A percentile compares a stretch with the other conserved stretches of the same genome.
phyloP scores from a whole-genome alignment of 1,284 basidiomycete species.

The Cryptococcus jaspeensis region DNA sequence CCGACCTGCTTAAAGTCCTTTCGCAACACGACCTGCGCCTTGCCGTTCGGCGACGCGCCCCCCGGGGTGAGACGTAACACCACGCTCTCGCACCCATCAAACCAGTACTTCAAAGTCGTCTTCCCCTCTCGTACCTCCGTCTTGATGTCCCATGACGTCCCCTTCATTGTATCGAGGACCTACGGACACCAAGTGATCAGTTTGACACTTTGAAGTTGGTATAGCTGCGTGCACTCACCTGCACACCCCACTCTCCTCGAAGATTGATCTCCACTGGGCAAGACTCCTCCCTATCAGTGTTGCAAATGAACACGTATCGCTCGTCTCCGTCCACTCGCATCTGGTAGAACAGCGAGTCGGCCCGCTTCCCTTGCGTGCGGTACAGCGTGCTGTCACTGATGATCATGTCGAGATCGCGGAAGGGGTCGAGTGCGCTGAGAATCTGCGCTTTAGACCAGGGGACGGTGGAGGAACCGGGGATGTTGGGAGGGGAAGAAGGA shows the following conservation, averaged over 20 bases:
- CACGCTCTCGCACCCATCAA: slow-evolving; percentile 25
- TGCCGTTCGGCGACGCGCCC: not conserved
- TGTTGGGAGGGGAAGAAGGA: not conserved
- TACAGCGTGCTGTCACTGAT: slow-evolving; percentile 22
- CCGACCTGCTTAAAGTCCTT: slow-evolving; percentile 18
- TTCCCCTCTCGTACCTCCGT: slow-evolving; percentile 4
- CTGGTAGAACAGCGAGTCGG: slow-evolving; percentile 31
- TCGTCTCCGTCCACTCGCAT: slow-evolving; percentile 28
- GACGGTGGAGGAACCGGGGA: slow-evolving; percentile 3
- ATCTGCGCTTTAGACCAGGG: slow-evolving; percentile 19
- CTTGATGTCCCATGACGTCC: slow-evolving; percentile 14
- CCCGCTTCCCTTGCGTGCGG: slow-evolving; percentile 17
- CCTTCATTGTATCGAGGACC: slow-evolving; percentile 25
- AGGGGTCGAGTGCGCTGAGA: slow-evolving; percentile 14
- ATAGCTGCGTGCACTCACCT: slow-evolving; percentile 13
- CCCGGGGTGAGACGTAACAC: slow-evolving; percentile 13
- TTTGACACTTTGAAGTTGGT: not conserved
- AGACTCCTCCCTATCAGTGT: slow-evolving; percentile 27
- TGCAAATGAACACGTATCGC: slow-evolving; percentile 30
- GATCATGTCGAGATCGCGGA: slow-evolving; percentile 25
- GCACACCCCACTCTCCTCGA: slow-evolving; percentile 19
- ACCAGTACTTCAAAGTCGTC: slow-evolving; percentile 21
- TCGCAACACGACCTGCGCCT: slow-evolving; percentile 11
- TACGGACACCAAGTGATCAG: not conserved
- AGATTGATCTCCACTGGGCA: slow-evolving; percentile 15